phyloP scores from a whole-genome alignment of 2,329 filamentous ascomycete species.

The Clonostachys rosea region DNA sequence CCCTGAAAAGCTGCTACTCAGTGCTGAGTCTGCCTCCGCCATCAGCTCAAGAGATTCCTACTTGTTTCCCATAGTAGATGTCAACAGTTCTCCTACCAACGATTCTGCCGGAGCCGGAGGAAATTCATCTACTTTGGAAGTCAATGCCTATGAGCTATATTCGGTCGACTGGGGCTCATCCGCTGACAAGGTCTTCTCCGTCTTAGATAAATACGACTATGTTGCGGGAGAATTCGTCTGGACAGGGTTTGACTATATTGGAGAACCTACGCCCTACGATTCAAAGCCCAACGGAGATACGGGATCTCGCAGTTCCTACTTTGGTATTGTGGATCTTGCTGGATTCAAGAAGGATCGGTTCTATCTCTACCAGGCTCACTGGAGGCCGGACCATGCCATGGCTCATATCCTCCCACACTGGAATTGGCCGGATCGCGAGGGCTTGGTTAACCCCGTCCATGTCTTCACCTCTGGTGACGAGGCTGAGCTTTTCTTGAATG shows the following conservation, averaged over 20 bases:
- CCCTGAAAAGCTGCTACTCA: conserved; percentile 40
- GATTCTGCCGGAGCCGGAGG: conserved; percentile 3
- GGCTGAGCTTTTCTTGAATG: conserved; percentile 51
- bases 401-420: conserved; percentile 52
- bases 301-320: conserved; percentile 42
- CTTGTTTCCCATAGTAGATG: conserved; percentile 41
- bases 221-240: conserved; percentile 50
- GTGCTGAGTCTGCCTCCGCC: conserved; percentile 34
- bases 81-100: conserved; percentile 27
- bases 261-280: conserved; percentile 44
- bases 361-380: conserved; percentile 48
- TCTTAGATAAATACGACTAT: conserved; percentile 39
- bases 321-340: conserved; percentile 50
- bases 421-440: conserved; percentile 43
- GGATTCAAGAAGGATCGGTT: conserved; percentile 52
- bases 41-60: conserved; percentile 46
- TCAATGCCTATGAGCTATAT: conserved; percentile 48
- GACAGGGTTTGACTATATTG: conserved; percentile 43
- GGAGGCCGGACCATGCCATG: conserved; percentile 38
- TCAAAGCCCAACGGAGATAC: background rate
- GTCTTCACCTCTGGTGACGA: conserved; percentile 45
- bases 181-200: conserved; percentile 45
- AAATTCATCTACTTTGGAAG: conserved; percentile 8
- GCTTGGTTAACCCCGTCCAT: conserved; percentile 45
- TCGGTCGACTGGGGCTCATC: conserved; percentile 36